These are phyloP conservation scores for Aspergillus sp. DNA, from an alignment of 2,329 filamentous ascomycete genomes.

Conservation along the genomic window DNA sequence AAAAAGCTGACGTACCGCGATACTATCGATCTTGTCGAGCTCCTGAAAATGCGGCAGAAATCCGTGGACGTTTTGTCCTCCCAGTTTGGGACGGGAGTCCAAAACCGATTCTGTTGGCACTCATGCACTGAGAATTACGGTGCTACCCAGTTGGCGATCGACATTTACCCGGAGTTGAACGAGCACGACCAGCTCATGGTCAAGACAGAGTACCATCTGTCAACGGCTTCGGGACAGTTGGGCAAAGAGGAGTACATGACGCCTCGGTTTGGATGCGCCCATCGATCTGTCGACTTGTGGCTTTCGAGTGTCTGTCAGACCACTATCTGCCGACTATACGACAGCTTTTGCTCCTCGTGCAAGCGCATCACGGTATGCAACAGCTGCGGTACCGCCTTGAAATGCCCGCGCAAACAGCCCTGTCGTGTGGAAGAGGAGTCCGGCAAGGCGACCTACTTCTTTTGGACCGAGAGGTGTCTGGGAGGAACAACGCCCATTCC, in stretches of 20 bases:
- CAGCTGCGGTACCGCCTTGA: conserved; percentile 31
- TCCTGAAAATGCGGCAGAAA: conserved; percentile 28
- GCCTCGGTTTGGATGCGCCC: conserved; percentile 39
- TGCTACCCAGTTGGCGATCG: conserved; percentile 31
- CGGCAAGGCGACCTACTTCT: conserved; percentile 31
- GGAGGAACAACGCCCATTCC: conserved; percentile 26
- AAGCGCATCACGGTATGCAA: conserved; percentile 35
- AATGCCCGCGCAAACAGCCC: conserved; percentile 34
- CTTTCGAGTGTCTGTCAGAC: conserved; percentile 38
- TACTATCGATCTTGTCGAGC: conserved; percentile 34
- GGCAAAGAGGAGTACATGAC: conserved; percentile 39
- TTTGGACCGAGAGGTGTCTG: conserved; percentile 35
- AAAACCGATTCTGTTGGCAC: conserved; percentile 37
- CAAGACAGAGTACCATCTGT: conserved; percentile 38
- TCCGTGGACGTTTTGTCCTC: conserved; percentile 22
- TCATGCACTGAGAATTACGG: conserved; percentile 35
- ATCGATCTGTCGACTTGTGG: conserved; percentile 40
- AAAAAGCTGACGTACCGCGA: conserved; percentile 39
- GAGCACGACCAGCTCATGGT: conserved; percentile 29
- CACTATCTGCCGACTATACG: conserved; percentile 32
- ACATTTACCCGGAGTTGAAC: conserved; percentile 34
- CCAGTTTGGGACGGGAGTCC: conserved; percentile 27
- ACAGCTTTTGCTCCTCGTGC: conserved; percentile 33
- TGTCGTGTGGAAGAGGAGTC: conserved; percentile 21
- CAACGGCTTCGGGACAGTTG: conserved; percentile 31